Evolutionary conservation across 495 filamentous ascomycete species (phyloP), one percentile per base, ranked within the genome.

Genomic region (Podospora pseudoanserina): DNA sequence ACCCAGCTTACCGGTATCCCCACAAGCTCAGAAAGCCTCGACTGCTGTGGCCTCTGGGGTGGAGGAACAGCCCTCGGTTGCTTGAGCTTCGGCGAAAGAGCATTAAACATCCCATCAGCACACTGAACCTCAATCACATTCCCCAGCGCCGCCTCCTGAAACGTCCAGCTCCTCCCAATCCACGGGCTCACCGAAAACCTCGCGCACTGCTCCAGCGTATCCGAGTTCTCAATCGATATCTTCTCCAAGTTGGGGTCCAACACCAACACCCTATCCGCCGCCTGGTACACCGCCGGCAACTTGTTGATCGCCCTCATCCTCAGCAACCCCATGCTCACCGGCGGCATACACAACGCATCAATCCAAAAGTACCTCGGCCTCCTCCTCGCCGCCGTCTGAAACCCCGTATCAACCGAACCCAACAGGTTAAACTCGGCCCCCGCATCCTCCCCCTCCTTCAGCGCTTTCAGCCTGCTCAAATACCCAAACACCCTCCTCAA

Each of bases 261-360:
- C 1, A 73, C 71, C 66, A 74, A 49, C 0, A 74, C 66, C 5
- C 68, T 55, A 20, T 74, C 73, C 3, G 71, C 73, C 0, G 71
- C 67, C n/a, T 72, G 61, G 20, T 70, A 71, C 4, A 74, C 71
- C 4, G 73, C 73, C 1, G 68, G 68, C 0, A 72, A 26, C 27
- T 69, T 72, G 66, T 73, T 74, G 57, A 74, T 69, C 27, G 73
- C 73, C 16, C 64, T 65, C 18, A 69, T 58, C 28, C 73, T 55
- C 3, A 65, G 30, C 30, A 69, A 65, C 16, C 30, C 55, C 0
- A 65, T 26, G 3, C 61, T 67, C 15, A 44, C 68, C 0, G 65
- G 65, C 11, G 73, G 73, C 65, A 74, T 72, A 7, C 73, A 74
- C 11, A 74, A 39, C 11, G 68, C 71, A 20, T 74, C 73, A 15